Percentiles rank a stretch among this genome's conserved stretches.
Evolutionary conservation across 306 rosid genomes (phyloP).

Genomic region (Corylus americana): DNA sequence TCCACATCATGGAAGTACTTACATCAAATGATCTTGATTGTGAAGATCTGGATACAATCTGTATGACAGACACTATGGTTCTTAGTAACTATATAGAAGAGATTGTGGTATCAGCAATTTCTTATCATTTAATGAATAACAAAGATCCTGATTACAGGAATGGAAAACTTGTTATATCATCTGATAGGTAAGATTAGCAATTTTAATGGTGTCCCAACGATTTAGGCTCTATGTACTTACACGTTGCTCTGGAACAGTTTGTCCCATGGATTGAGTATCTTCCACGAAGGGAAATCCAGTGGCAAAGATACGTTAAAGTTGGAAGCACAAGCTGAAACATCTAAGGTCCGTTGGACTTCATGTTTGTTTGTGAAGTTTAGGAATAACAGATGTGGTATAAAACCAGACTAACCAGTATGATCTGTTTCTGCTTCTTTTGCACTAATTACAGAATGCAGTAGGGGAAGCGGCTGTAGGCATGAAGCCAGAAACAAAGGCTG

Average conservation of each 20-base stretch:
- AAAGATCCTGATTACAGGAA: conserved; percentile 88
- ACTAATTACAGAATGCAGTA: conserved; percentile 36
- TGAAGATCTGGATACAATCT: conserved; percentile 76
- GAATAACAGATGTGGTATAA: conserved; percentile 9
- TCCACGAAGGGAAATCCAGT: conserved; percentile 60
- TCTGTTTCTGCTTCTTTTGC: neutral
- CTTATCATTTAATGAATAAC: conserved; percentile 86
- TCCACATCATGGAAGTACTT: conserved; percentile 90
- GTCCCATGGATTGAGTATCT: conserved; percentile 79
- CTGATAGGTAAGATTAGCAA: conserved; percentile 56
- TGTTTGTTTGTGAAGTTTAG: conserved; percentile 20
- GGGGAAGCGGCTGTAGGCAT: conserved; percentile 33
- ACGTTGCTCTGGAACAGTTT: conserved; percentile 58
- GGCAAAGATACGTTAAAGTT: conserved; percentile 56
- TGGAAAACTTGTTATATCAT: conserved; percentile 79
- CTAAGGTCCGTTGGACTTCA: conserved; percentile 58
- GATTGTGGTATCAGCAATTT: conserved; percentile 91
- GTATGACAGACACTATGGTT: conserved; percentile 77
- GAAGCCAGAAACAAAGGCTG: conserved; percentile 56
- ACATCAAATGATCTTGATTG: conserved; percentile 92
- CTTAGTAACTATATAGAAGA: conserved; percentile 86
- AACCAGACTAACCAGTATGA: conserved; percentile 4
- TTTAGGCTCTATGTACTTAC: conserved; percentile 16
- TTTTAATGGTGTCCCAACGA: conserved; percentile 6
- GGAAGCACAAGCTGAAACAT: conserved; percentile 55